A percentile compares a stretch with the other conserved stretches of the same genome.
Conservation (phyloP, 2,329 filamentous ascomycete genomes). For the Microdochium trichocladiopsis region DNA sequence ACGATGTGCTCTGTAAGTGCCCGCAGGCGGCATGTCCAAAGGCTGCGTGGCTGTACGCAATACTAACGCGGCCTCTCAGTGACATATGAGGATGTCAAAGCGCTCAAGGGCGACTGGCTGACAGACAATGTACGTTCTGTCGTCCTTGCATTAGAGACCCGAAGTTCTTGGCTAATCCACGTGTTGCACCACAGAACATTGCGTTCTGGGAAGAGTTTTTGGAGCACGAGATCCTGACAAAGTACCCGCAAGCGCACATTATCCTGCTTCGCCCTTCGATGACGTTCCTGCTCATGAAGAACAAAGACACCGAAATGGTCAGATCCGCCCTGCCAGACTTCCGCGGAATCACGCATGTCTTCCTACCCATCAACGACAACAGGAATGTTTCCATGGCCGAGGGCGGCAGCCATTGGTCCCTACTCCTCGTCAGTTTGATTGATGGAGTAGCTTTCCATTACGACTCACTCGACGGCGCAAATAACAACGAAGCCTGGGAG, state of each 20-base stretch:
- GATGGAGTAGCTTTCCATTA: constrained; percentile 96
- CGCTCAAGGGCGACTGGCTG: constrained; percentile 87
- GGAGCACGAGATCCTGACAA: constrained; percentile 77
- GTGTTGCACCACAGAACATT: constrained; percentile 60
- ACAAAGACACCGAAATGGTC: constrained; percentile 45
- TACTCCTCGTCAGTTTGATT: constrained; percentile 81
- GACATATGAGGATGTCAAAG: constrained; percentile 82
- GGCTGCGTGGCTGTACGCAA: background rate
- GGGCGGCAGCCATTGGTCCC: constrained; percentile 89
- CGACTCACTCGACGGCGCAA: constrained; percentile 73
- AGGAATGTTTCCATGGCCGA: constrained; percentile 70
- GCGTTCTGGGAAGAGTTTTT: constrained; percentile 98
- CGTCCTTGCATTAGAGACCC: background rate
- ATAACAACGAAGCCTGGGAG: constrained; percentile 64
- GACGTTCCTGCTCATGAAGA: constrained; percentile 85
- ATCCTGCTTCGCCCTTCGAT: constrained; percentile 87
- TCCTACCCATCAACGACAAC: constrained; percentile 91
- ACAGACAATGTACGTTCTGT: constrained; percentile 77
- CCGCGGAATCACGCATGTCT: constrained; percentile 76
- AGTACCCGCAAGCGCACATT: constrained; percentile 78
- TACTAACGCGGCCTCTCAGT: constrained; percentile 41
- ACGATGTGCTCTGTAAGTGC: constrained; percentile 27
- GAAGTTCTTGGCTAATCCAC: constrained; percentile 12
- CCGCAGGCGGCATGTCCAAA: background rate
- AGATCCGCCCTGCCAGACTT: constrained; percentile 75